These are phyloP conservation scores for Metschnikowia corniflorae DNA, from an alignment of 805 yeast species.

Conservation along the genomic window DNA sequence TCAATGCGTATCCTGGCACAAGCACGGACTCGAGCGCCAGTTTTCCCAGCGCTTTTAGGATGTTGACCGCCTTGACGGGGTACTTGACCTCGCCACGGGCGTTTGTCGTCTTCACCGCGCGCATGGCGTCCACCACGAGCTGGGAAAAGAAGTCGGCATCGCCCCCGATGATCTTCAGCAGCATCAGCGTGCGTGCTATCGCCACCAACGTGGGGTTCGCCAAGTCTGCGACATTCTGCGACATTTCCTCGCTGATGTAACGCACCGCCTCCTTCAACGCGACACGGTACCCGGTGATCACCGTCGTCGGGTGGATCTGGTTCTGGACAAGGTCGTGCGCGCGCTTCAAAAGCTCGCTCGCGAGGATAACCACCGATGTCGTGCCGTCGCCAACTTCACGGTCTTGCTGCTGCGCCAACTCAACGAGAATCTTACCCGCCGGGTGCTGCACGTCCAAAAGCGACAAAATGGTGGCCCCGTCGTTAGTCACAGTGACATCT, in stretches of 20 bases:
- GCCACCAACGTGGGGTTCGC: slow-evolving; percentile 83
- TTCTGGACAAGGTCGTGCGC: slow-evolving; percentile 92
- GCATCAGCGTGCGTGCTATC: slow-evolving; percentile 96
- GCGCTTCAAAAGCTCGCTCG: slow-evolving; percentile 84
- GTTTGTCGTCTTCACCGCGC: slow-evolving; percentile 89
- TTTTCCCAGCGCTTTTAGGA: slow-evolving; percentile 95
- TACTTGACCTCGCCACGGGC: slow-evolving; percentile 83
- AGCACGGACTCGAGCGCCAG: slow-evolving; percentile 82
- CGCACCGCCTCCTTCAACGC: slow-evolving; percentile 89
- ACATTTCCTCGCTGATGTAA: slow-evolving; percentile 79
- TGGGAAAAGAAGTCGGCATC: slow-evolving; percentile 87
- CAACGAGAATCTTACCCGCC: slow-evolving; percentile 95
- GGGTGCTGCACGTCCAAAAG: slow-evolving; percentile 97
- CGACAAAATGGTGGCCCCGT: slow-evolving; percentile 94
- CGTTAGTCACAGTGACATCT: slow-evolving; percentile 97
- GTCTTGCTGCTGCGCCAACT: slow-evolving; percentile 97
- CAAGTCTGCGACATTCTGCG: slow-evolving; percentile 71
- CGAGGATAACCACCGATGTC: slow-evolving; percentile 94
- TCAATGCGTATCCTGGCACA: slow-evolving; percentile 91
- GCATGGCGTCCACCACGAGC: slow-evolving; percentile 92
- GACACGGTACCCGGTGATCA: slow-evolving; percentile 92
- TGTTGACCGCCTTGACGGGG: slow-evolving; percentile 96
- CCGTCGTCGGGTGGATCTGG: slow-evolving; percentile 96
- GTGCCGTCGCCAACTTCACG: slow-evolving; percentile 99
- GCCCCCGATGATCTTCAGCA: slow-evolving; percentile 91